Base-by-base conservation (phyloP, 257 asterid species). In the Coffea eugenioides region DNA sequence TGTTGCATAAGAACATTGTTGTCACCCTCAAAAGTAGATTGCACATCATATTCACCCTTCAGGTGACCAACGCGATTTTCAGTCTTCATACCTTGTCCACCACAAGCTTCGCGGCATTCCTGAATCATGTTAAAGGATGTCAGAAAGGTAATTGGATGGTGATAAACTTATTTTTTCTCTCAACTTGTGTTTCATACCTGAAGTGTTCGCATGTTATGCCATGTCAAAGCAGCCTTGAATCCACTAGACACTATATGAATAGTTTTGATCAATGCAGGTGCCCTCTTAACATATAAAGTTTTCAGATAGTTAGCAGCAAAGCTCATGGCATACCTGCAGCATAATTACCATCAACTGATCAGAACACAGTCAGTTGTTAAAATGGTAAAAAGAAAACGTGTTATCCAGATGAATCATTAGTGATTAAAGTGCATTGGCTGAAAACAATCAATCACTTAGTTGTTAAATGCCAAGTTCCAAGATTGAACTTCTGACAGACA, bases 91-190 rank as follows among this genome's bases (percentile, higher is more conserved):
- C 99, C 99, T 88, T 96, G 98, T 54, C 99, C 98, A 34, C 99
- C 99, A 80, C 98, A 94, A 14, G 98, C 99, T 88, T 96, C 99
- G 21, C 99, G 95, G 45, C 98, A 96, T 90, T 94, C 99, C 97
- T 95, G 75, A 77, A 80, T 48, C 80, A 79, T 46, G 20, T 21
- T 70, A 48, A 61, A 71, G 20, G 36, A 82, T 64, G 72, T 88
- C 78, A 76, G 87, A 41, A 77, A 61, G 75, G 45, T 71, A 83
- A 76, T 54, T 75, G 14, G 31, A 18, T 43, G 45, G 13, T 41
- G 51, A 77, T 43, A 57, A 79, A 48, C 12, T 69, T n/a, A 72
- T 43, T 12, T 57, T 45, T 49, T 15, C 20, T 59, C 36, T 74
- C 20, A 0, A 43, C 75, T 74, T 76, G 56, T 48, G 23, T 71